A percentile compares a stretch with the other conserved stretches of the same genome.
Conservation (phyloP, 345 rosid species). For the Citrus unshiu region DNA sequence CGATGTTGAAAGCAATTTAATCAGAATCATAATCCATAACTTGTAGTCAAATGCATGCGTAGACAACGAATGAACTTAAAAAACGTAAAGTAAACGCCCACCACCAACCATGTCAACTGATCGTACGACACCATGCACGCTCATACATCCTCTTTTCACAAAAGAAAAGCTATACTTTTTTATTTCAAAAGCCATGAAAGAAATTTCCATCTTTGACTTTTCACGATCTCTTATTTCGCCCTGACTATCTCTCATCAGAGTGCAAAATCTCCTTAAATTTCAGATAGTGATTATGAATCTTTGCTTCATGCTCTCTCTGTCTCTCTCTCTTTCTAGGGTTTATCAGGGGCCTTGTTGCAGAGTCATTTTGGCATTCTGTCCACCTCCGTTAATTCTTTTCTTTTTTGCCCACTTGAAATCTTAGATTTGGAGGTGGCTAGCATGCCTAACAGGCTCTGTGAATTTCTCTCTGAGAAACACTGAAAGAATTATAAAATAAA, state of each 20-base stretch:
- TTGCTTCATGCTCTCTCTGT: background rate
- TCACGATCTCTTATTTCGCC: too few species aligned
- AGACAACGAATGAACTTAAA: background rate
- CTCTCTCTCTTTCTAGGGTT: conserved; percentile 22
- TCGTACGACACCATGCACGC: conserved; percentile 39
- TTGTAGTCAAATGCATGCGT: background rate
- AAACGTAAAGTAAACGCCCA: background rate
- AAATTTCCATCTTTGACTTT: background rate
- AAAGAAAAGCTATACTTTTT: conserved; percentile 12
- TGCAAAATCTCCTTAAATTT: background rate
- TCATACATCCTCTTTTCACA: conserved; percentile 28
- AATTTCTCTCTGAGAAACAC: conserved; percentile 39
- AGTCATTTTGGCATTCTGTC: conserved; percentile 65
- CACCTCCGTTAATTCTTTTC: conserved; percentile 28
- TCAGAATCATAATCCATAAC: background rate
- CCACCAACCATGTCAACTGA: conserved; percentile 6
- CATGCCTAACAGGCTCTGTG: conserved; percentile 42
- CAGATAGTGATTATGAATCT: background rate
- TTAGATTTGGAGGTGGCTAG: conserved; percentile 39
- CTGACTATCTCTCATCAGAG: too few species aligned
- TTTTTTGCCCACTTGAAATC: background rate
- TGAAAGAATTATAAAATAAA: background rate
- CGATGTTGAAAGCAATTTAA: background rate
- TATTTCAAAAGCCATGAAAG: background rate
- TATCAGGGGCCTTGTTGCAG: conserved; percentile 40